Evolutionary conservation across 768 basidiomycete species (phyloP), one percentile per base, ranked within the genome.

Genomic region (Amanita brunnescens): DNA sequence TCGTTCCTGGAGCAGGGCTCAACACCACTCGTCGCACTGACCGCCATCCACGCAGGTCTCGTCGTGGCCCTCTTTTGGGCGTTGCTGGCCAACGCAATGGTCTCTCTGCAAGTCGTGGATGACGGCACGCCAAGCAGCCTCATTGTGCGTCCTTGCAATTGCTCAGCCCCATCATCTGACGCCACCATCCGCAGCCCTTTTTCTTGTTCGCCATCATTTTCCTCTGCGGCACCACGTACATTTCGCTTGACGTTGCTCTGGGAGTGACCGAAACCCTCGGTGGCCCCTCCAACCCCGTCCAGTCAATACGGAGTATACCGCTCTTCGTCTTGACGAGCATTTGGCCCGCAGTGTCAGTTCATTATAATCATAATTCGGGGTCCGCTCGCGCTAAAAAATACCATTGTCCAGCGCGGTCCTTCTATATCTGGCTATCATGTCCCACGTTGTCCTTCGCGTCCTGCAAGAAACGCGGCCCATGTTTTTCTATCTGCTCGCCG

Each of bases 31-130:
- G 79, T 84, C 16, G 78, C 79, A 23, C 58, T 95, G 53, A 80
- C 77, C 0, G 86, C 91, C 0, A 71, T 95, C 7, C 93, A 96
- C 56, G 81, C 87, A 1, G 92, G 83, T 3, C 55, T 83, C 14
- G 79, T 93, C 39, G 83, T 80, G 3, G 77, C 84, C 2, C 67
- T 91, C 3, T 94, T 92, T 62, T 92, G 91, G 87, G 60, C 76
- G 6, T 68, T 91, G 56, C 70, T 90, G 47, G 88, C 76, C 29
- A 91, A 88, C 65, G 87, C 76, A 7, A 67, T 91, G 53, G 77
- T 92, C 18, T 81, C 85, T 32, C 88, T 85, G n/a, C 95, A 98
- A 67, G 63, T 93, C 44, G 87, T 97, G 49, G 95, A 97, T 64
- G 95, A 90, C 60, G 95, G 92, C 5, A 89, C 89, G 0, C 69